Evolutionary conservation across 73 alveolate genomes (phyloP), one percentile per base, ranked within the genome.

Genomic region (Paramecium sexaurelia): DNA sequence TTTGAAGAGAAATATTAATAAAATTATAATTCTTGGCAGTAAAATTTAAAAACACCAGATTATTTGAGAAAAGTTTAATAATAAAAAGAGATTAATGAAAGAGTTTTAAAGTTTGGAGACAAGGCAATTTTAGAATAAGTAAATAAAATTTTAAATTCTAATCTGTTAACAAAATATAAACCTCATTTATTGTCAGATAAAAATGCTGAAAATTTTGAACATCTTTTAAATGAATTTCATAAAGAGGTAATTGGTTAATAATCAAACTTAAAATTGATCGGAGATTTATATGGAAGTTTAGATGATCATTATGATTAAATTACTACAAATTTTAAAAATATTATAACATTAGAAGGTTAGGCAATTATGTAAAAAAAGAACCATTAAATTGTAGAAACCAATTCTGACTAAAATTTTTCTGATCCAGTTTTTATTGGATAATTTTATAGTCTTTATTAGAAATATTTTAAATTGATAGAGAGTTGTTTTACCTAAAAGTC

Each of bases 231-330:
- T 9, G 55, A 71, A 32, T 35, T 15, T 71, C 86, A 71, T 37
- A 19, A 36, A 27, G 56, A 71, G 17, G 15, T 13, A 33, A 11
- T 27, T 10, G 10, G 22, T 71, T 32, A 29, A 29, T 11, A 33
- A 71, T 33, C 0, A 36, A 40, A 27, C 3, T n/a, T 71, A 29
- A 27, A 71, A 37, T 37, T 33, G 17, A 71, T 71, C 3, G 55
- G 86, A 35, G 55, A 32, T 36, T 71, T 71, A 71, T 71, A 71
- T 37, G 86, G 57, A 5, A 19, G 56, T 35, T 71, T 71, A 36
- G 56, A 71, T 71, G 86, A 71, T 71, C 86, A 71, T 71, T 71
- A 33, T 40, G 86, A 71, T 37, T 71, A 71, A 11, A 71, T 71
- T 11, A 36, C 86, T 0, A 35, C 55, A 5, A 33, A 36, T 71